phyloP scores from a whole-genome alignment of 116 monocot genomes.

The Phalaenopsis hybrid region DNA sequence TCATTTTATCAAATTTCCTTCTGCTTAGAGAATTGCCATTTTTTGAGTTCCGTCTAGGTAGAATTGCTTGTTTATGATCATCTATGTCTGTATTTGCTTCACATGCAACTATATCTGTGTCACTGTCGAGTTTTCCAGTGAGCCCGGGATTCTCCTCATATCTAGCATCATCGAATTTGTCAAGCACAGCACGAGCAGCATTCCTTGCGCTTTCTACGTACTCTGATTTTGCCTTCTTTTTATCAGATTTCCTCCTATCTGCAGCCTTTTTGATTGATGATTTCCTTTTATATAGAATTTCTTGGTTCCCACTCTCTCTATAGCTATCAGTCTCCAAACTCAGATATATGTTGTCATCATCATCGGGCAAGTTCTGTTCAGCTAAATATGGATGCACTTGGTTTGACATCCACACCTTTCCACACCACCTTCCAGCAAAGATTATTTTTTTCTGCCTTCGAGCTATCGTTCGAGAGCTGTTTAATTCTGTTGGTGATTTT shows the following conservation, averaged over 20 bases:
- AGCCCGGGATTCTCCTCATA: not conserved
- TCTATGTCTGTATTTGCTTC: not conserved
- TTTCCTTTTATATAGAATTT: conserved; percentile 8
- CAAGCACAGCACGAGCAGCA: conserved; percentile 9
- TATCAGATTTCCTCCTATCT: conserved; percentile 19
- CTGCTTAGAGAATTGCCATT: not conserved
- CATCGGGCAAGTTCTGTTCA: conserved; percentile 17
- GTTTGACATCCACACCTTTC: conserved; percentile 85
- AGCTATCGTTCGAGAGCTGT: conserved; percentile 23
- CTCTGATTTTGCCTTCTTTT: conserved; percentile 32
- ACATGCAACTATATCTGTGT: not conserved
- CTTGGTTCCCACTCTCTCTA: not conserved
- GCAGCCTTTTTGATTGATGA: not conserved
- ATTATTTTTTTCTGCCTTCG: conserved; percentile 57
- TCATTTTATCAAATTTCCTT: not conserved
- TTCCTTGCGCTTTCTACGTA: conserved; percentile 16
- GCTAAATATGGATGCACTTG: conserved; percentile 74
- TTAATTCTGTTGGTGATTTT: conserved; percentile 28
- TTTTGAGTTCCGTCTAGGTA: not conserved
- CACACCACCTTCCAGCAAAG: conserved; percentile 81
- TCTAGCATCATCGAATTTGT: not conserved
- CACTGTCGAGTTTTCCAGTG: not conserved
- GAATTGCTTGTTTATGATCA: not conserved
- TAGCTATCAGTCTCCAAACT: not conserved
- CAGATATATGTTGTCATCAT: conserved; percentile 3